Evolutionary conservation across 225 moss, liverwort and hornwort species (phyloP).

Genomic region (Polytrichum commune): DNA sequence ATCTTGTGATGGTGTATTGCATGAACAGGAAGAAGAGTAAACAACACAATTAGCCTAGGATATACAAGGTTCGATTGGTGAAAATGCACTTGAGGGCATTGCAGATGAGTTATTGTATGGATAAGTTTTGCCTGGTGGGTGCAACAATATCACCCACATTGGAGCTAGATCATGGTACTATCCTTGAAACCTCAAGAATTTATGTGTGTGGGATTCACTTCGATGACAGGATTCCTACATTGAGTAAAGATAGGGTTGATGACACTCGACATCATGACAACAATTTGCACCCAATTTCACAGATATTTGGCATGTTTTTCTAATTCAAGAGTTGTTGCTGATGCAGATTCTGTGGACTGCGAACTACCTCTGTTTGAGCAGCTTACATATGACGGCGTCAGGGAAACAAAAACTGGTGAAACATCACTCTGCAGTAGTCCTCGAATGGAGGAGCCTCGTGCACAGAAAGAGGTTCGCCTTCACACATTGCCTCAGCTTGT

Average conservation of each 20-base stretch:
- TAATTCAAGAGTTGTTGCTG: not conserved
- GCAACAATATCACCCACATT: no score
- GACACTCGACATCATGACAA: not conserved
- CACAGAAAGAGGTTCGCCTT: not conserved
- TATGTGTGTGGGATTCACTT: no score
- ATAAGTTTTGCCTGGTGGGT: no score
- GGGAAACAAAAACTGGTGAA: constrained; percentile 1
- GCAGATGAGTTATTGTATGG: no score
- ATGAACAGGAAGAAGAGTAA: not conserved
- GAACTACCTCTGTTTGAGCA: not conserved
- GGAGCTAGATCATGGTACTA: no score
- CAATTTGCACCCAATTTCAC: no score
- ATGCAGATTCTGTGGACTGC: constrained; percentile 4
- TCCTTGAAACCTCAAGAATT: no score
- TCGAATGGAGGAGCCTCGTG: not conserved
- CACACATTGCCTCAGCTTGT: not conserved
- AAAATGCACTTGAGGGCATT: not conserved
- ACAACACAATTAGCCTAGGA: not conserved
- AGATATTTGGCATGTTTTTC: no score
- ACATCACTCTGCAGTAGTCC: not conserved
- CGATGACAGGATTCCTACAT: not conserved
- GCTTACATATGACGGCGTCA: not conserved
- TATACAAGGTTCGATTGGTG: not conserved
- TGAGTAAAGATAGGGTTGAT: not conserved
- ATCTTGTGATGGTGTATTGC: not conserved